Evolutionary conservation across 2,329 filamentous ascomycete genomes (phyloP), one percentile per base, ranked within the genome.

Genomic region (Calycina herbarum): DNA sequence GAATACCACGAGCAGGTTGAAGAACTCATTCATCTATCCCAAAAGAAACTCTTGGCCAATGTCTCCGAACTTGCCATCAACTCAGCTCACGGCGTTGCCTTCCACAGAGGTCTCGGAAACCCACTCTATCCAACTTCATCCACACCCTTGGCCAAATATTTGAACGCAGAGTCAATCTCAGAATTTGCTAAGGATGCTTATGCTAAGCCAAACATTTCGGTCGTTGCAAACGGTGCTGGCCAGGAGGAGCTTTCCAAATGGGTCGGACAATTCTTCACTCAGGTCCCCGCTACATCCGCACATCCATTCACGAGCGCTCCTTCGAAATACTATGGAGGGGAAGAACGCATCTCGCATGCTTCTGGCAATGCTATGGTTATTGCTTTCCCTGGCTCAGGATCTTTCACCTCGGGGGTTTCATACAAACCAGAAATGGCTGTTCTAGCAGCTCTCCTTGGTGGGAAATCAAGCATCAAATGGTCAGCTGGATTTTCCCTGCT

Each of bases 391-490:
- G 94, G 94, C 67, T 93, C 93, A 69, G 91, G 92, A 80, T 88
- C 89, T 45, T 86, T 86, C 75, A 89, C 87, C 48, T 78, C 83
- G 59, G 85, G 85, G 73, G 83, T 84, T 70, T 88, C 87, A 74
- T 93, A 92, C 84, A 96, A 97, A 84, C 92, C 95, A 64, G 94
- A 97, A 81, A 86, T 93, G 70, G 86, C 90, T 69, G 93, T 99
- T 69, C 89, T 99, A 64, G 88, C 91, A 65, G 88, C 93, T 70
- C 89, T 99, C 24, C 90, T 99, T 62, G 95, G 95, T 76, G 95
- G 94, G 68, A 82, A 96, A 80, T 91, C 93, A 63, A 90, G 83
- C 79, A 93, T 98, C 84, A 99, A 98, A 85, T 99, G 94, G 94
- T 89, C 92, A 62, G 82, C 92, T 69, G 95, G 95, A 74, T 98